Percentiles rank a stretch among this genome's conserved stretches.
Evolutionary conservation across 2,329 filamentous ascomycete species (phyloP).

Genomic region (Sphaceloma murrayae): DNA sequence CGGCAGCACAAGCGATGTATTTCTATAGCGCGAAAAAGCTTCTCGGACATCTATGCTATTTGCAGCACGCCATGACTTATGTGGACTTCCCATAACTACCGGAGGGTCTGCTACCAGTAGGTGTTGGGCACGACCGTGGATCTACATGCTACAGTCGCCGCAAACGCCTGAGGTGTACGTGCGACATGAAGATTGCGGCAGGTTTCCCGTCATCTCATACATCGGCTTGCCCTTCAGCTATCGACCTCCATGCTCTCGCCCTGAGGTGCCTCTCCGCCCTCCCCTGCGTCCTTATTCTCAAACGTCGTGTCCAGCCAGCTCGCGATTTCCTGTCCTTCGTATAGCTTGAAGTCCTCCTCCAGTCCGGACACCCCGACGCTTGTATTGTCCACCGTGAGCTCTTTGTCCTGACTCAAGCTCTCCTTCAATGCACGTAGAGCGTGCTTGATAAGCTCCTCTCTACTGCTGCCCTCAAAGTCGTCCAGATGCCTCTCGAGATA

Average conservation of each 20-base stretch:
- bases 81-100: too few species aligned
- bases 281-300: slow-evolving; percentile 39
- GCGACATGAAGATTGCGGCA: too few species aligned
- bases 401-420: slow-evolving; percentile 91
- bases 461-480: slow-evolving; percentile 61
- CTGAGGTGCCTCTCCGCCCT: slow-evolving; percentile 28
- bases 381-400: slow-evolving; percentile 94
- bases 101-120: too few species aligned
- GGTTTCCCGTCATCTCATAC: too few species aligned
- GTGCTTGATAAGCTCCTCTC: slow-evolving; percentile 84
- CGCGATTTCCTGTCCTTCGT: slow-evolving; percentile 78
- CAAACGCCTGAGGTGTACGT: too few species aligned
- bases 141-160: too few species aligned
- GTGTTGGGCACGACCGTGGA: too few species aligned
- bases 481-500: slow-evolving; percentile 92
- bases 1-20: too few species aligned
- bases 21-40: too few species aligned
- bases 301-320: slow-evolving; percentile 69
- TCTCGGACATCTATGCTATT: too few species aligned
- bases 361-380: slow-evolving; percentile 82
- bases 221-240: slow-evolving; percentile 20
- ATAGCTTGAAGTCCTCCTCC: slow-evolving; percentile 81
- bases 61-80: too few species aligned
- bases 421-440: slow-evolving; percentile 88
- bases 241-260: slow-evolving; percentile 50